Conservation (phyloP, 805 yeast species). For the Candida lessepsii region DNA sequence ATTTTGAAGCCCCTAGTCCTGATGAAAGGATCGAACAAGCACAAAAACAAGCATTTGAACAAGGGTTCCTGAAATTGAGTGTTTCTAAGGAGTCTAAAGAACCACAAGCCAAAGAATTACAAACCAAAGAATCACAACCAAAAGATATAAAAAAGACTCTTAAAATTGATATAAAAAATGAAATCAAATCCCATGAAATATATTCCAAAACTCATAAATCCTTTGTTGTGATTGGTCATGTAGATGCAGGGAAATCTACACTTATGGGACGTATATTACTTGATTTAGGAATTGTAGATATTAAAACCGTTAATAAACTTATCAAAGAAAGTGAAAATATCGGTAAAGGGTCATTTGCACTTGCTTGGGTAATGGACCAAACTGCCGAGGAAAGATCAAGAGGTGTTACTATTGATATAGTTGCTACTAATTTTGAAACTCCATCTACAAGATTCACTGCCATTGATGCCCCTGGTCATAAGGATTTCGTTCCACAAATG, state of each 20-base stretch:
- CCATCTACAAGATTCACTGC: conserved; percentile 55
- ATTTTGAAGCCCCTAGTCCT: conserved; percentile 73
- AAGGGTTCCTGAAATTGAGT: conserved; percentile 25
- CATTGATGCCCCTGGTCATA: conserved; percentile 84
- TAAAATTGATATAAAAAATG: conserved; percentile 39
- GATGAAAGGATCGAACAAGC: conserved; percentile 70
- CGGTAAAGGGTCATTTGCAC: conserved; percentile 77
- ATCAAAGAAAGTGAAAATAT: conserved; percentile 61
- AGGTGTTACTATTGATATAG: conserved; percentile 79
- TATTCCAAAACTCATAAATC: conserved; percentile 54
- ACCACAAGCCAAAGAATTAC: no score
- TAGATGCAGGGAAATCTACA: conserved; percentile 83
- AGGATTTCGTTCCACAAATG: conserved; percentile 82
- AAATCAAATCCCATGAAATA: conserved; percentile 28
- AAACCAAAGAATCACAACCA: conserved; percentile 10
- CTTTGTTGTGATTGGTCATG: conserved; percentile 84
- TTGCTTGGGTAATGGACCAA: conserved; percentile 86
- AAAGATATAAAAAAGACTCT: conserved; percentile 33
- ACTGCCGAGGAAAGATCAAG: conserved; percentile 70
- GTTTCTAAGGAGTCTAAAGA: background rate
- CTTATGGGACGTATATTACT: conserved; percentile 70
- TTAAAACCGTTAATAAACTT: conserved; percentile 59
- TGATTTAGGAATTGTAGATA: conserved; percentile 66
- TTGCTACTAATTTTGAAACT: conserved; percentile 67
- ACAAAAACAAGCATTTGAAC: conserved; percentile 48